phyloP scores from a whole-genome alignment of 1,284 basidiomycete species.

The Hortiboletus rubellus region DNA sequence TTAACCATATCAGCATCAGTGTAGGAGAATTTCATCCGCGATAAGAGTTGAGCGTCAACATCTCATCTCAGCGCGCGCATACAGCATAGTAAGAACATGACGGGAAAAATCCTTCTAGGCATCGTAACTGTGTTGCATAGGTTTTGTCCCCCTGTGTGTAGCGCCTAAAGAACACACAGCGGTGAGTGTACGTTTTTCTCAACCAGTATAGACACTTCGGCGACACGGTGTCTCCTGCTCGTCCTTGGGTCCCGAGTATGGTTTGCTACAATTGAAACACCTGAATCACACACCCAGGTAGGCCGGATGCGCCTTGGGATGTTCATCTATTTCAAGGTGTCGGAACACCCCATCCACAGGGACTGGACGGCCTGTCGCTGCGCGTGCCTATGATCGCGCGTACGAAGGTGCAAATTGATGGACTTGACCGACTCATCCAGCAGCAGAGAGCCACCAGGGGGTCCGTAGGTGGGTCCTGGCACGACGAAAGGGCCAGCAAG shows the following conservation, averaged over 20 bases:
- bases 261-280: conserved; percentile 14
- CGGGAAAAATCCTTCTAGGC: too few species aligned
- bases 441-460: neutral
- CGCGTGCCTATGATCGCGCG: conserved; percentile 9
- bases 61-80: neutral
- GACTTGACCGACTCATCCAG: conserved; percentile 8
- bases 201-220: neutral
- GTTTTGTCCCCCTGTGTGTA: neutral
- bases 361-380: conserved; percentile 6
- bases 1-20: neutral
- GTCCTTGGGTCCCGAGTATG: neutral
- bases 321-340: conserved; percentile 13
- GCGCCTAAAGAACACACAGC: neutral
- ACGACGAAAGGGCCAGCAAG: neutral
- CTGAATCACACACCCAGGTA: conserved; percentile 11
- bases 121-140: too few species aligned
- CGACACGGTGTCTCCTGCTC: conserved; percentile 8
- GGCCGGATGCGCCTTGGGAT: conserved; percentile 18
- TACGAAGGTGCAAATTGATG: conserved; percentile 12
- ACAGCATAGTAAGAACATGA: too few species aligned
- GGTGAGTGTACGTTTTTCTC: neutral
- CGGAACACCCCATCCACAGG: conserved; percentile 14
- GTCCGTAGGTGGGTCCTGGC: neutral
- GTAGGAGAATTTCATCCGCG: neutral
- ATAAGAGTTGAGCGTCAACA: neutral